Conservation (phyloP, 805 yeast genomes). For the Wickerhamomyces xylosicus region DNA sequence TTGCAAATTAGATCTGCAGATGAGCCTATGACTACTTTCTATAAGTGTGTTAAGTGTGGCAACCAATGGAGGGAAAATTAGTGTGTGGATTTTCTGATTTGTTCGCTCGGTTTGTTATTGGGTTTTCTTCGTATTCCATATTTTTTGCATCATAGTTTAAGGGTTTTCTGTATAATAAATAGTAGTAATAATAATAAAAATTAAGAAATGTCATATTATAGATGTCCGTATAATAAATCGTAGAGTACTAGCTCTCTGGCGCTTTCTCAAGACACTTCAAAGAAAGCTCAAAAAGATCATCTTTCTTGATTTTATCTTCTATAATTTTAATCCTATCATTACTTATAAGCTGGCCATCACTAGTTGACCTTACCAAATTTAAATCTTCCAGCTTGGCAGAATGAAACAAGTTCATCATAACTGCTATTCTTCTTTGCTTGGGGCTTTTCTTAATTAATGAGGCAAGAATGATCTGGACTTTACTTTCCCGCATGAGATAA, state of each 20-base stretch:
- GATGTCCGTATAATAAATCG: no score
- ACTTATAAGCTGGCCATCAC: no score
- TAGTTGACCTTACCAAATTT: no score
- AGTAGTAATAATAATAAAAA: no score
- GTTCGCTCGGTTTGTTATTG: neutral
- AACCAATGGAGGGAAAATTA: constrained; percentile 96
- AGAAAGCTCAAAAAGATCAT: constrained; percentile 1
- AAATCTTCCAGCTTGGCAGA: no score
- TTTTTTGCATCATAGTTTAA: neutral
- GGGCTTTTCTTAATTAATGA: no score
- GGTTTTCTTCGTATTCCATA: neutral
- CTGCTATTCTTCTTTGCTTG: no score
- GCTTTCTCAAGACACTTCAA: no score
- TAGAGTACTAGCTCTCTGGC: no score
- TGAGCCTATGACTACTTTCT: constrained; percentile 98
- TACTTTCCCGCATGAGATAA: no score
- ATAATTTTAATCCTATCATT: neutral
- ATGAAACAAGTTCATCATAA: no score
- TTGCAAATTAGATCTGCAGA: constrained; percentile 95
- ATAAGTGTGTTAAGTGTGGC: constrained; percentile 88
- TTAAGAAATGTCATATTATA: neutral
- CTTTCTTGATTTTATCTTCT: neutral
- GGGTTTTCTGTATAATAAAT: neutral
- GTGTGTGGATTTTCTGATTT: neutral
- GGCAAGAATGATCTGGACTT: no score